Percentiles rank a stretch among this genome's conserved stretches.
phyloP scores from a whole-genome alignment of 1,139 yeast species.

The Saccharomyces hybrid region DNA sequence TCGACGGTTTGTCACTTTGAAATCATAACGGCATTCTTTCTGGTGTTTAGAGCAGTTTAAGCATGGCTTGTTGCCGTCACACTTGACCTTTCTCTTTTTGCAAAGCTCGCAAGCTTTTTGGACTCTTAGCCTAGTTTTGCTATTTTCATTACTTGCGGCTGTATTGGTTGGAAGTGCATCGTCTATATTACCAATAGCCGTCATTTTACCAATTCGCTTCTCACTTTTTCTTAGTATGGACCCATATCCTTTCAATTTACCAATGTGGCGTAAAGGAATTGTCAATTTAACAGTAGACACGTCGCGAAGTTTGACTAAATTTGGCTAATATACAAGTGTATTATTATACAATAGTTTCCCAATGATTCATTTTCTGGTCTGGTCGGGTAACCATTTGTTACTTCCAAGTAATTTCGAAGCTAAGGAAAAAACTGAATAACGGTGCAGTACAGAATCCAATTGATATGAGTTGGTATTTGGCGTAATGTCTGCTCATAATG shows the following conservation, averaged over 20 bases:
- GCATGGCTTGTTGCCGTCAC: slow-evolving; percentile 91
- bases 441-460: background rate
- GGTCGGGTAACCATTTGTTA: background rate
- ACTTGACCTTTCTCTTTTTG: slow-evolving; percentile 73
- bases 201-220: background rate
- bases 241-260: background rate
- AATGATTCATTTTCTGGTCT: background rate
- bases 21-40: background rate
- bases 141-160: background rate
- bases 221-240: background rate
- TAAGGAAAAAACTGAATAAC: background rate
- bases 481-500: background rate
- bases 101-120: slow-evolving; percentile 91
- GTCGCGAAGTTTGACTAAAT: background rate
- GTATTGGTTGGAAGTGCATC: background rate
- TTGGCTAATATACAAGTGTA: background rate
- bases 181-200: background rate
- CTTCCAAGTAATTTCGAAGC: background rate
- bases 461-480: background rate
- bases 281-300: background rate
- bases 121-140: slow-evolving; percentile 40
- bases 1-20: background rate
- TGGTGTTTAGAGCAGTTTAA: slow-evolving; percentile 50
- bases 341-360: background rate
- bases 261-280: background rate